Evolutionary conservation across 2,329 filamentous ascomycete species (phyloP).

Genomic region (Diaporthe citri): DNA sequence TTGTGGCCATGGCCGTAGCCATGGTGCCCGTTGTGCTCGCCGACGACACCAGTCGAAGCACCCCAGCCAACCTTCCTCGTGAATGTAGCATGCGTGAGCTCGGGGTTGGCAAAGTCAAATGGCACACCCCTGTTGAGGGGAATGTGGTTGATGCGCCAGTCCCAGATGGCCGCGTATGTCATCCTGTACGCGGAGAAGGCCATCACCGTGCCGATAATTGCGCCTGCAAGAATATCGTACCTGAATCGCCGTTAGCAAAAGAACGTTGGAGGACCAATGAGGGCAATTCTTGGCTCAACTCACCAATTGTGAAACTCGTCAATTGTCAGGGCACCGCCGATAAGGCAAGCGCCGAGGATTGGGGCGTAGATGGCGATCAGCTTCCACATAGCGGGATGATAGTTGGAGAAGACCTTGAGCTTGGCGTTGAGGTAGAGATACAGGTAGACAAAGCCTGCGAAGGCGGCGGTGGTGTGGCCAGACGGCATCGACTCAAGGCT

Average conservation of each 20-base stretch:
- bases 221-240: slow-evolving; percentile 78
- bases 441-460: slow-evolving; percentile 78
- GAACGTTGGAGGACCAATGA: neutral
- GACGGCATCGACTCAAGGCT: slow-evolving; percentile 78
- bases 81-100: slow-evolving; percentile 44
- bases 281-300: neutral
- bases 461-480: slow-evolving; percentile 80
- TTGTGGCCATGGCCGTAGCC: neutral
- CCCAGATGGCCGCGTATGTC: slow-evolving; percentile 76
- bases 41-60: neutral
- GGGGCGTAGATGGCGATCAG: slow-evolving; percentile 74
- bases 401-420: slow-evolving; percentile 80
- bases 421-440: slow-evolving; percentile 83
- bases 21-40: neutral
- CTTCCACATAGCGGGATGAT: slow-evolving; percentile 82
- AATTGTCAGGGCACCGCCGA: slow-evolving; percentile 78
- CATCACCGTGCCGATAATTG: slow-evolving; percentile 71
- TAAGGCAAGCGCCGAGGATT: slow-evolving; percentile 75
- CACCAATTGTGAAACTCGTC: slow-evolving; percentile 80
- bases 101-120: slow-evolving; percentile 47
- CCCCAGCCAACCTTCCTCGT: slow-evolving; percentile 47
- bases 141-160: slow-evolving; percentile 77
- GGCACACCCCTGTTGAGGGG: slow-evolving; percentile 62
- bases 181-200: slow-evolving; percentile 75
- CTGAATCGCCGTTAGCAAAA: neutral